Conservation (phyloP, 768 basidiomycete genomes). For the Mrakia frigida region DNA sequence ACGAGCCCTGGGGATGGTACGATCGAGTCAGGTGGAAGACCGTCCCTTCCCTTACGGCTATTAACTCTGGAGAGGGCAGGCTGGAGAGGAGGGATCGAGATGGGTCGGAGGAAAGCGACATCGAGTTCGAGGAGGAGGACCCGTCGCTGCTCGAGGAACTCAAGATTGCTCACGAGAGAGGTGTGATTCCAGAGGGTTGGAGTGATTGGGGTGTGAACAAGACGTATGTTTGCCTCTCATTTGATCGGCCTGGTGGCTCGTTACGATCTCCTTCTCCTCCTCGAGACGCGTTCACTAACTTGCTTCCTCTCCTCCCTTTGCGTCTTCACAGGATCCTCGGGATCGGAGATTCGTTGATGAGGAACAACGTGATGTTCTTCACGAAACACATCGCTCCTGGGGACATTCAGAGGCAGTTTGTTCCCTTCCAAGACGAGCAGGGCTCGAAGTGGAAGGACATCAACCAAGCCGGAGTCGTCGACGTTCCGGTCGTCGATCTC, state of each 20-base stretch:
- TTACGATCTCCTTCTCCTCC: not conserved
- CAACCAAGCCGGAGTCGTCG: not conserved
- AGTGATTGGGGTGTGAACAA: conserved; percentile 24
- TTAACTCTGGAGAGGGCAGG: not conserved
- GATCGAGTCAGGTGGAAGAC: conserved; percentile 27
- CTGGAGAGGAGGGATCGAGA: not conserved
- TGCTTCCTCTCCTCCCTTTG: too few relatives aligned
- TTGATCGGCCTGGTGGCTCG: too few relatives aligned
- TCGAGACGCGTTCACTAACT: not conserved
- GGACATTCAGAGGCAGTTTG: conserved; percentile 3
- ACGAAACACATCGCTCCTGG: conserved; percentile 13
- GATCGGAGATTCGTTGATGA: conserved; percentile 30
- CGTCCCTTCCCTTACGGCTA: not conserved
- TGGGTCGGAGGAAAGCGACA: conserved; percentile 12
- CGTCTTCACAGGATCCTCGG: conserved; percentile 13
- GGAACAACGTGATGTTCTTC: conserved; percentile 29
- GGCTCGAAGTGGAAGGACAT: not conserved
- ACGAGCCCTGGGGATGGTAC: conserved; percentile 9
- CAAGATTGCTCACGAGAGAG: not conserved
- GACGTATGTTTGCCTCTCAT: conserved; percentile 24
- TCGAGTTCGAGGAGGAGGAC: conserved; percentile 4
- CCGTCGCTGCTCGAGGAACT: conserved; percentile 21
- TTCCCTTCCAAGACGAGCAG: not conserved
- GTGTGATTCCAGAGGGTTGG: not conserved
- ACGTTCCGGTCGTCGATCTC: conserved; percentile 9